Evolutionary conservation across 1,139 yeast species (phyloP).

Genomic region (Suzukiozyma palmioleophila): DNA sequence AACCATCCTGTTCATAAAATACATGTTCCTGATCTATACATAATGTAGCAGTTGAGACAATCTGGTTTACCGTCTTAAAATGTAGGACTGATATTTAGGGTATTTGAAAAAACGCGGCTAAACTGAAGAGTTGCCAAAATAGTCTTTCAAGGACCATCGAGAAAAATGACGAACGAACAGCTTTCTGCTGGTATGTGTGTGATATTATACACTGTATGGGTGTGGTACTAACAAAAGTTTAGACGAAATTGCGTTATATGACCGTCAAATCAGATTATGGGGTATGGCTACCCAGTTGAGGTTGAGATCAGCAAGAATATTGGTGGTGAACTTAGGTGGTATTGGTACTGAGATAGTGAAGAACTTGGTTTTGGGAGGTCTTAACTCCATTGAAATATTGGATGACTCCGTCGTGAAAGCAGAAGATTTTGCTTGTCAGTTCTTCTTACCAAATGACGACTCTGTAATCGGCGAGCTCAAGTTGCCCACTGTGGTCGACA

Average conservation of each 20-base stretch:
- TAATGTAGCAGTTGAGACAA: too few relatives aligned
- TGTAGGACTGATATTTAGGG: too few relatives aligned
- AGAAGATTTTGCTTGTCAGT: constrained; percentile 72
- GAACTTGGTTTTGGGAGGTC: constrained; percentile 84
- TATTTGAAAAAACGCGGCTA: constrained; percentile 1
- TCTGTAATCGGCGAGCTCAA: constrained; percentile 45
- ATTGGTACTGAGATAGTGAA: constrained; percentile 78
- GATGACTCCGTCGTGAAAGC: constrained; percentile 55
- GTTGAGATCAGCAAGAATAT: constrained; percentile 67
- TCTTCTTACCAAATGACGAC: constrained; percentile 61
- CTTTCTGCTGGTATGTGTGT: constrained; percentile 11
- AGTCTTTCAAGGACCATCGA: neutral
- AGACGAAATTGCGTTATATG: constrained; percentile 90
- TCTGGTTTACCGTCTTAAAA: too few relatives aligned
- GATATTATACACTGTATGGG: neutral
- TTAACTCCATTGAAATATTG: constrained; percentile 69
- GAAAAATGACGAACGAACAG: constrained; percentile 4
- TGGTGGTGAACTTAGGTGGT: constrained; percentile 66
- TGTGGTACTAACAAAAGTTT: constrained; percentile 5
- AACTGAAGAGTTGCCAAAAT: neutral
- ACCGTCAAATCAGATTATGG: constrained; percentile 94
- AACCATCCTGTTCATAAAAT: too few relatives aligned
- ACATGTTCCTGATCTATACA: too few relatives aligned
- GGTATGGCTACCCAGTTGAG: constrained; percentile 89
- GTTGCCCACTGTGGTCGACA: constrained; percentile 49